These are phyloP conservation scores for Colletotrichum abscissum DNA, from an alignment of 2,329 filamentous ascomycete species.

Conservation along the genomic window DNA sequence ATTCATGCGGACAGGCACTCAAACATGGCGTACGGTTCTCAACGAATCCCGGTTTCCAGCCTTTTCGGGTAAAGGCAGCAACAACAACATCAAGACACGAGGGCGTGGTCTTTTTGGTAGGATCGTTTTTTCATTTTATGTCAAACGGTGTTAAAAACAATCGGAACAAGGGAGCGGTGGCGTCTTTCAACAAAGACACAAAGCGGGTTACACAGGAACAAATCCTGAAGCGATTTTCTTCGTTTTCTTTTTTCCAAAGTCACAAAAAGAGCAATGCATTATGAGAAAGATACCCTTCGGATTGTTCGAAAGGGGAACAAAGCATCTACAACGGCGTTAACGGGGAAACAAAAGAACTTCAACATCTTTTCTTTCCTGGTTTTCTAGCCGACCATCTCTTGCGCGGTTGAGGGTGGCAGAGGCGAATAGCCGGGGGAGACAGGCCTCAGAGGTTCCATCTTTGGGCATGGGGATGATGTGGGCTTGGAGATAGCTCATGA, in stretches of 20 bases:
- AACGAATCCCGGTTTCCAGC: constrained; percentile 38
- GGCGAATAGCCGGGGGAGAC: constrained; percentile 3
- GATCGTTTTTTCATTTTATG: constrained; percentile 27
- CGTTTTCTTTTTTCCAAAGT: constrained; percentile 22
- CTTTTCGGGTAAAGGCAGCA: constrained; percentile 36
- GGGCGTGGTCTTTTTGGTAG: constrained; percentile 22
- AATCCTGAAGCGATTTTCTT: constrained; percentile 38
- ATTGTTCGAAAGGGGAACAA: constrained; percentile 37
- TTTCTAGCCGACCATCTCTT: constrained; percentile 50
- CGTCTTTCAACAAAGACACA: constrained; percentile 61
- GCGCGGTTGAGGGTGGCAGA: constrained; percentile 16
- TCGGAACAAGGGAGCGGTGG: constrained; percentile 43
- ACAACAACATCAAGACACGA: constrained; percentile 19
- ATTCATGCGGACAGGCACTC: constrained; percentile 36
- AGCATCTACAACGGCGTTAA: constrained; percentile 49
- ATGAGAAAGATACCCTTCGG: constrained; percentile 50
- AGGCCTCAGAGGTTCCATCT: neutral
- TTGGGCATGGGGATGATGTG: constrained; percentile 2
- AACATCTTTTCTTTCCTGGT: constrained; percentile 59
- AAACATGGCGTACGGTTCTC: constrained; percentile 38
- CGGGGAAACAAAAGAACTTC: constrained; percentile 59
- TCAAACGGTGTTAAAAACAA: constrained; percentile 34
- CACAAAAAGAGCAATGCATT: constrained; percentile 47
- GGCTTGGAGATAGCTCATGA: neutral
- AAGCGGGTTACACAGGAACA: constrained; percentile 38